Percentiles rank a stretch among this genome's conserved stretches.
Evolutionary conservation across 176 grass and related monocot species (phyloP).

Genomic region (sorghum (Sorghum bicolor)): DNA sequence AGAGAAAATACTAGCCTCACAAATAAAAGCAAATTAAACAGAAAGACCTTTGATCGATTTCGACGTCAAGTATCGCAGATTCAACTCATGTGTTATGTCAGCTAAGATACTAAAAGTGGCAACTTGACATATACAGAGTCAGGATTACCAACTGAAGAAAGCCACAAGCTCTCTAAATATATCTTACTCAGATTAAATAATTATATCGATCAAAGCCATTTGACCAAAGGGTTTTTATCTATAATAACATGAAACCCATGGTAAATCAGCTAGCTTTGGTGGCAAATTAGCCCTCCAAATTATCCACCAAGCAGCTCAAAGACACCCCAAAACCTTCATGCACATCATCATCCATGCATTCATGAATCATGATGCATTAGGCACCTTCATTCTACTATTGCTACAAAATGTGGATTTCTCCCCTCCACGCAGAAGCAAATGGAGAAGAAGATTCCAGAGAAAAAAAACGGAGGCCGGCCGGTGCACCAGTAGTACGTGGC

Average conservation of each 20-base stretch:
- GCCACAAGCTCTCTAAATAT: conserved; percentile 20
- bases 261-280: conserved; percentile 29
- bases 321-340: conserved; percentile 16
- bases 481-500: not conserved
- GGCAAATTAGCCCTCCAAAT: not conserved
- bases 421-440: not conserved
- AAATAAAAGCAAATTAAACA: not conserved
- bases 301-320: conserved; percentile 25
- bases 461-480: not conserved
- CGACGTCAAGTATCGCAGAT: conserved; percentile 1
- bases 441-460: not conserved
- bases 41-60: conserved; percentile 1
- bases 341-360: not conserved
- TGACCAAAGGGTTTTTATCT: conserved; percentile 19
- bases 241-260: conserved; percentile 19
- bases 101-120: conserved; percentile 2
- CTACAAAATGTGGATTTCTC: conserved; percentile 48
- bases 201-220: conserved; percentile 19
- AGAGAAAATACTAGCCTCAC: not conserved
- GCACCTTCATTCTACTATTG: conserved; percentile 8
- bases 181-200: not conserved
- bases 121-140: conserved; percentile 13
- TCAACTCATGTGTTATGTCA: conserved; percentile 12
- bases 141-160: conserved; percentile 9
- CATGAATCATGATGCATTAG: no score